Percentiles rank a stretch among this genome's conserved stretches.
Conservation (phyloP, 2,329 filamentous ascomycete genomes). For the Xylariales sp. region DNA sequence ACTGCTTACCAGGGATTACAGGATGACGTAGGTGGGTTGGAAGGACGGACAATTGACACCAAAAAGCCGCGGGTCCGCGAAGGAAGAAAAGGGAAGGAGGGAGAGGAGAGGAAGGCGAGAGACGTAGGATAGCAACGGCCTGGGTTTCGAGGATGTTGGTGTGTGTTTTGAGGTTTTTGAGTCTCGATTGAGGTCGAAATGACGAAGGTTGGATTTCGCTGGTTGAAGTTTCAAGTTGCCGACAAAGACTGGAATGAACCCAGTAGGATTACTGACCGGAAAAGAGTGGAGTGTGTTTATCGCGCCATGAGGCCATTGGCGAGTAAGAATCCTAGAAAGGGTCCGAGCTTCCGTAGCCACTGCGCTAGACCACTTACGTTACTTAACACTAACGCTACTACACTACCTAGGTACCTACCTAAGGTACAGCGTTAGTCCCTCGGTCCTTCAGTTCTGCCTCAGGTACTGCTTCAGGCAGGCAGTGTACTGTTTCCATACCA, state of each 20-base stretch:
- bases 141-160: neutral
- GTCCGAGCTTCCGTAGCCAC: slow-evolving; percentile 29
- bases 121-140: neutral
- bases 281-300: slow-evolving; percentile 26
- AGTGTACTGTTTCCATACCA: slow-evolving; percentile 10
- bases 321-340: slow-evolving; percentile 34
- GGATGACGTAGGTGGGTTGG: slow-evolving; percentile 21
- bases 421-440: too few species aligned
- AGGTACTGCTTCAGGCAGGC: too few species aligned
- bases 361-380: neutral
- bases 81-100: too few species aligned
- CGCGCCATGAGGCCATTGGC: slow-evolving; percentile 33
- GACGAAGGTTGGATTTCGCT: slow-evolving; percentile 14
- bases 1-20: slow-evolving; percentile 17
- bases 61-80: neutral
- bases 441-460: too few species aligned
- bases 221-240: slow-evolving; percentile 23
- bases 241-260: neutral
- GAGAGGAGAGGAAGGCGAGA: neutral
- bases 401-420: too few species aligned
- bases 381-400: too few species aligned
- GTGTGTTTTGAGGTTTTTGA: neutral
- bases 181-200: slow-evolving; percentile 14
- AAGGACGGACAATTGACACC: neutral
- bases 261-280: slow-evolving; percentile 13